Percentiles rank a stretch among this genome's conserved stretches.
These are phyloP conservation scores for Cercospora brassicicola DNA, from an alignment of 2,329 filamentous ascomycete species.

Conservation along the genomic window DNA sequence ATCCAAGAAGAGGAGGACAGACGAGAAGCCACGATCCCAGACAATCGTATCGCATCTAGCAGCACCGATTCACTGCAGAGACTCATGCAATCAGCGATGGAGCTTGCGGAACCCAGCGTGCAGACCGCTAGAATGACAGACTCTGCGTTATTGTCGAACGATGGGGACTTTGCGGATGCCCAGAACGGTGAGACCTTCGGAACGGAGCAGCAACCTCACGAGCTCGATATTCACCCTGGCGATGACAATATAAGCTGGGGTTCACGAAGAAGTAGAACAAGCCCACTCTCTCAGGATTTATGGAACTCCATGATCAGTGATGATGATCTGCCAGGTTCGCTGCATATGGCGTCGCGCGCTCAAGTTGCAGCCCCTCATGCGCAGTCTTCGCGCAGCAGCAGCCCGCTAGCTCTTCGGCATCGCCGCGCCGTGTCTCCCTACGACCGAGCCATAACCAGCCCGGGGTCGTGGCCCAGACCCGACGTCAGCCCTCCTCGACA, in stretches of 20 bases:
- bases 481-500: conserved; percentile 27
- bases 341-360: conserved; percentile 25
- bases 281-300: conserved; percentile 31
- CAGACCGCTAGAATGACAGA: neutral
- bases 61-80: conserved; percentile 1
- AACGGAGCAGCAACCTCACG: conserved; percentile 8
- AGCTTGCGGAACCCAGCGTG: neutral
- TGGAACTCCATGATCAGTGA: conserved; percentile 38
- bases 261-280: conserved; percentile 34
- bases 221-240: conserved; percentile 38
- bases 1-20: conserved; percentile 1
- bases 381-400: conserved; percentile 23
- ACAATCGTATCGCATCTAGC: neutral
- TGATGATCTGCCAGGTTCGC: conserved; percentile 36
- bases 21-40: neutral
- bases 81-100: conserved; percentile 13
- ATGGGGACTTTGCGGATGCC: conserved; percentile 47
- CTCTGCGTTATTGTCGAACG: conserved; percentile 30
- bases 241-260: conserved; percentile 43
- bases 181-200: conserved; percentile 38
- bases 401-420: conserved; percentile 23
- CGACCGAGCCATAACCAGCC: conserved; percentile 27
- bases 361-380: conserved; percentile 17
- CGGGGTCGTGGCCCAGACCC: conserved; percentile 35
- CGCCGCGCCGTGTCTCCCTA: conserved; percentile 31